Percentiles rank a stretch among this genome's conserved stretches.
These are phyloP conservation scores for Aspergillus indologenus DNA, from an alignment of 495 filamentous ascomycete species.

Conservation along the genomic window DNA sequence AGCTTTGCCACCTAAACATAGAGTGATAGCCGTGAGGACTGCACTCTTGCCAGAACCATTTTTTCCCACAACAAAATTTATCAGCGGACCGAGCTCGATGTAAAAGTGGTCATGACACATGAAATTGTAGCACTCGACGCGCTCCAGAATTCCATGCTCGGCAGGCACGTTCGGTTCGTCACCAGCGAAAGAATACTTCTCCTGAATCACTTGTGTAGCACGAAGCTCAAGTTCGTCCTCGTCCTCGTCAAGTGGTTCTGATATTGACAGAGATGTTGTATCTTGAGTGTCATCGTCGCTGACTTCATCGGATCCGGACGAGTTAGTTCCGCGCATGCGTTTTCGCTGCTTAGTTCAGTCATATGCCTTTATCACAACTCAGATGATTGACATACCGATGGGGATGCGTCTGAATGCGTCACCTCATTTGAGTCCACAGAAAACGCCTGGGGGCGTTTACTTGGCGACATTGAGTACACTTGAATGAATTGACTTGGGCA, in stretches of 20 bases:
- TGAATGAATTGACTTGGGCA: conserved; percentile 4
- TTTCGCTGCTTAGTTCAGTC: conserved; percentile 35
- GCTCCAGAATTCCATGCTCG: conserved; percentile 80
- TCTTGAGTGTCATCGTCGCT: conserved; percentile 26
- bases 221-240: conserved; percentile 57
- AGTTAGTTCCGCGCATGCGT: conserved; percentile 33
- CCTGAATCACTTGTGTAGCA: conserved; percentile 67
- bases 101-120: conserved; percentile 87
- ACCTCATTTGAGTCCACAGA: conserved; percentile 50
- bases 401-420: conserved; percentile 39
- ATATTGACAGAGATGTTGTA: conserved; percentile 24
- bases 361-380: not conserved
- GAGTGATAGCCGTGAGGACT: conserved; percentile 87
- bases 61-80: conserved; percentile 96
- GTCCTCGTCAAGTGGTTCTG: conserved; percentile 39
- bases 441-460: conserved; percentile 48
- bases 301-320: conserved; percentile 20
- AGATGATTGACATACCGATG: conserved; percentile 22
- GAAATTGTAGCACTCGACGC: conserved; percentile 82
- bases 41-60: conserved; percentile 99
- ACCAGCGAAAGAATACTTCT: conserved; percentile 50
- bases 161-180: conserved; percentile 68
- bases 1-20: conserved; percentile 94
- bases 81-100: conserved; percentile 81
- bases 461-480: conserved; percentile 32